Base-by-base conservation (phyloP, 129 eudicot genomes). In the Arctium lappa region DNA sequence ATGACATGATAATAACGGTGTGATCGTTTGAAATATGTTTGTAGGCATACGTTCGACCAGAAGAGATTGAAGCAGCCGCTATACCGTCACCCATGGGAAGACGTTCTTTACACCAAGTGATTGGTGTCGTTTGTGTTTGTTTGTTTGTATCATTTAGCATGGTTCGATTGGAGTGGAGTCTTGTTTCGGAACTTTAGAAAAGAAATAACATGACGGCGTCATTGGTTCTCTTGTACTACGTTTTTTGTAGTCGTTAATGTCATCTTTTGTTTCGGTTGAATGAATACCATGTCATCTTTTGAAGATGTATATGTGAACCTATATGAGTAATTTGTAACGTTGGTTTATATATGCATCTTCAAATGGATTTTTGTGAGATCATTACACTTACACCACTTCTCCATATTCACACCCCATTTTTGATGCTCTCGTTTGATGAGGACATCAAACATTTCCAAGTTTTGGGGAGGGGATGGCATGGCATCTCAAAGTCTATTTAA, bases 51-150 rank as follows among this genome's bases (percentile, higher is more conserved):
- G 0, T 95, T 93, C 60, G 99, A 95, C 86, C 99, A 95, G 81
- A 95, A 95, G 98, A 91, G 99, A 75, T 82, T 95, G 92, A 95
- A 95, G 91, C 99, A 95, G 86, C 98, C 99, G n/a, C 98, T 95
- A 31, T 95, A 95, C 89, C 97, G 99, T 81, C 99, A 95, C 91
- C 99, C 99, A 46, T 95, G 99, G 99, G 99, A 95, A 84, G 99
- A 95, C 79, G 98, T 93, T 15, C 98, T 95, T 72, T 95, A 95
- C 91, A 95, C 99, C 85, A 95, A 95, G 89, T 95, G 88, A 95
- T 39, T 42, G 8, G 2, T 16, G 68, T 60, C 3, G 68, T 53
- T 50, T 50, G 18, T 78, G 77, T 46, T 71, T 50, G 38, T 50
- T 34, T 72, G 76, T 80, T 44, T 79, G 83, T 80, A 80, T 80